A percentile compares a stretch with the other conserved stretches of the same genome.
phyloP scores from a whole-genome alignment of 306 rosid genomes.

The Clitoria ternatea region DNA sequence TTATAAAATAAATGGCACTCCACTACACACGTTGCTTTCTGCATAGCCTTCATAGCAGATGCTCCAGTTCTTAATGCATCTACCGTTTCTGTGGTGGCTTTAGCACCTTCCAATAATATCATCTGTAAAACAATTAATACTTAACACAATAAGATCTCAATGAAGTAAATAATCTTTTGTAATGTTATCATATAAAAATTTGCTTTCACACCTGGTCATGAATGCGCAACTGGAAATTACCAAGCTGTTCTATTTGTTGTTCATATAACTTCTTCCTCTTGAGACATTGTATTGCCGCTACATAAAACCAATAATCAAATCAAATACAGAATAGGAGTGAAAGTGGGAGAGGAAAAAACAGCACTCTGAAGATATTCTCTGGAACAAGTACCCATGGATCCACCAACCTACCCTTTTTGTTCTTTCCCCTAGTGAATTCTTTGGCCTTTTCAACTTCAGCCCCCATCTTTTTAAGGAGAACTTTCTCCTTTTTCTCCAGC shows the following conservation, averaged over 20 bases:
- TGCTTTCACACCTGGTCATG: constrained; percentile 79
- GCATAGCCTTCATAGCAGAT: constrained; percentile 98
- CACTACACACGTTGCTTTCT: constrained; percentile 83
- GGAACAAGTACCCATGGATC: not conserved
- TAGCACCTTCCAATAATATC: constrained; percentile 98
- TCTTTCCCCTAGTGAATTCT: constrained; percentile 76
- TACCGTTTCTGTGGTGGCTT: constrained; percentile 98
- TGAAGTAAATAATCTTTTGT: not conserved
- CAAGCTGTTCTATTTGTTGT: constrained; percentile 96
- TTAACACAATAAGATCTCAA: constrained; percentile 15
- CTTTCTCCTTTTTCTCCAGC: constrained; percentile 99
- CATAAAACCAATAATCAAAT: constrained; percentile 13
- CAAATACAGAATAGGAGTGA: not conserved
- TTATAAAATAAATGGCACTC: not conserved
- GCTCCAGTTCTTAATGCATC: constrained; percentile 98
- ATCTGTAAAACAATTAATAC: constrained; percentile 59
- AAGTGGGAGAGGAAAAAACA: not conserved
- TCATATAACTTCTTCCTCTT: constrained; percentile 94
- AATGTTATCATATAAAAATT: not conserved
- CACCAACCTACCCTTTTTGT: constrained; percentile 65
- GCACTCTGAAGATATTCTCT: not conserved
- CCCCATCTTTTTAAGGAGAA: constrained; percentile 74
- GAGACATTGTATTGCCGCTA: constrained; percentile 97
- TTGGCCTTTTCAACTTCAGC: constrained; percentile 92
- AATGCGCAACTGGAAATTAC: constrained; percentile 94